Conservation (phyloP, 768 basidiomycete genomes). For the Mycena crocata region DNA sequence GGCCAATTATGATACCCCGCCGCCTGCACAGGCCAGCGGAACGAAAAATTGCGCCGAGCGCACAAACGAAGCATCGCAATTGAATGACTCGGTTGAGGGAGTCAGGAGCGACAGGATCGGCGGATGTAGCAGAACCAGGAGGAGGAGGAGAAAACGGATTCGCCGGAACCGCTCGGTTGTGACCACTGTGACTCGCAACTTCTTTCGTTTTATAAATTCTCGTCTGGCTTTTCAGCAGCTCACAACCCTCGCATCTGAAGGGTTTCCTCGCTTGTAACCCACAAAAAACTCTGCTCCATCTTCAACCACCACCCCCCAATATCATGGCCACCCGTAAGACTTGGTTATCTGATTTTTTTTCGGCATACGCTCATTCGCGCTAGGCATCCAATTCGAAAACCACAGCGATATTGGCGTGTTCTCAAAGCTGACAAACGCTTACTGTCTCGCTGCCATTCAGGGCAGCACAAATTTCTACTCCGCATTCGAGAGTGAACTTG, state of each 20-base stretch:
- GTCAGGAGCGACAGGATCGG: background rate
- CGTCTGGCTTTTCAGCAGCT: background rate
- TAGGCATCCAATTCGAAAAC: slow-evolving; percentile 94
- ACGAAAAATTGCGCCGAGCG: background rate
- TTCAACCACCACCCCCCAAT: slow-evolving; percentile 5
- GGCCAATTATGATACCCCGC: background rate
- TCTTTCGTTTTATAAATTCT: slow-evolving; percentile 18
- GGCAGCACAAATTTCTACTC: slow-evolving; percentile 99
- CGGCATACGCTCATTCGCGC: background rate
- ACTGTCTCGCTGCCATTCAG: slow-evolving; percentile 94
- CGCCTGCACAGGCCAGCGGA: background rate
- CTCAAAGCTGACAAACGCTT: slow-evolving; percentile 96
- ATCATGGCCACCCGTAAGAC: slow-evolving; percentile 76
- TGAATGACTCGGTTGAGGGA: slow-evolving; percentile 13
- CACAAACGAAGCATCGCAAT: slow-evolving; percentile 13
- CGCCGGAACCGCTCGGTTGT: background rate
- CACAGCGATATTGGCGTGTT: slow-evolving; percentile 97
- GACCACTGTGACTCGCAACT: slow-evolving; percentile 1
- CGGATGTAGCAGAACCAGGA: background rate
- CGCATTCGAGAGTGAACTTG: slow-evolving; percentile 94
- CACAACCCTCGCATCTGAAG: slow-evolving; percentile 17
- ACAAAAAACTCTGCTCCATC: background rate
- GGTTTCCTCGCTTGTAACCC: slow-evolving; percentile 3
- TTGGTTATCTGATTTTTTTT: slow-evolving; percentile 26
- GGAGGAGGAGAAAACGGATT: background rate